Base-by-base conservation (phyloP, 345 rosid species). In the Salix arbutifolia region DNA sequence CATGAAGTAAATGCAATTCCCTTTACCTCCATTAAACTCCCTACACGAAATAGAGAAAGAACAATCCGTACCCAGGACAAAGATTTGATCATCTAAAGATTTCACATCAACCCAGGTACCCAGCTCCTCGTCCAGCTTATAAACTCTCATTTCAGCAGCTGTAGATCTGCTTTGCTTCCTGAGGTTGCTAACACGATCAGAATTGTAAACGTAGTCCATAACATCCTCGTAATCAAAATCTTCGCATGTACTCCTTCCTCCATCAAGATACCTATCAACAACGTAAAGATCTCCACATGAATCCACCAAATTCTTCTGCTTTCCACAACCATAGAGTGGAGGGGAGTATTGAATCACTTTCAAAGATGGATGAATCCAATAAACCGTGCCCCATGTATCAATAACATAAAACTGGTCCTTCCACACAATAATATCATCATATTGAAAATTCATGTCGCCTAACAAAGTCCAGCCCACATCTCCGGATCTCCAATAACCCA, bases 81-180 rank as follows among this genome's bases (percentile, higher is more conserved):
- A 83, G 13, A 71, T 71, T 68, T 67, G 65, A 74, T 77, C 81
- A 18, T 69, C 79, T 28, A 79, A 79, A 1, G 75, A 69, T 12
- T 21, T 71, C 35, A 72, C 73, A 38, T 77, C 72, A 67, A 71
- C 72, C 86, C 86, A 80, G 7, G 30, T 33, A 6, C 76, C 77
- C 67, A 65, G 58, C 1, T 77, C 86, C 60, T 83, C 77, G 64
- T 83, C 81, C 40, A 80, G 70, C 83, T 71, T 77, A 64, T 73
- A 67, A 2, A 76, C 78, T 65, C 31, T 73, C 35, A 83, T 23
- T 53, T 70, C 80, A 23, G 53, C 16, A 14, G 83, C 38, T 1
- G 3, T 52, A 3, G 78, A 65, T 8, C 8, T 67, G 25, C 44
- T 6, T 3, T 46, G 50, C 50, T 30, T 58, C 81, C 37, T 50